A percentile compares a stretch with the other conserved stretches of the same genome.
phyloP scores from a whole-genome alignment of 2,329 filamentous ascomycete species.

The Talaromyces sp. region DNA sequence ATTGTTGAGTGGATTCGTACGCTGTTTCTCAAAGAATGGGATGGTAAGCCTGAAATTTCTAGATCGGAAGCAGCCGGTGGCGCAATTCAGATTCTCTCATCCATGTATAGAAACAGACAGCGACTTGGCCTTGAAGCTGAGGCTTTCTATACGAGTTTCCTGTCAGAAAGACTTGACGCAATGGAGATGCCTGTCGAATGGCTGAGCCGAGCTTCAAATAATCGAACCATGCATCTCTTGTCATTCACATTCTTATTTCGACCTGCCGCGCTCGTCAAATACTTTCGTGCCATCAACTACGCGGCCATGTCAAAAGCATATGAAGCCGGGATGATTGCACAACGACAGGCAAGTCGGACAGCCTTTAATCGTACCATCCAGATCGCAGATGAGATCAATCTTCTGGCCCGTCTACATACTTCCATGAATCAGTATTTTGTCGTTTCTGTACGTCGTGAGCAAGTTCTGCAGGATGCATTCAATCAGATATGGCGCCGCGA shows the following conservation, averaged over 20 bases:
- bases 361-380: slow-evolving; percentile 40
- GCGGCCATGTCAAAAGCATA: slow-evolving; percentile 77
- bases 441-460: slow-evolving; percentile 63
- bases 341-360: slow-evolving; percentile 46
- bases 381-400: slow-evolving; percentile 57
- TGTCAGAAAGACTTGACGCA: slow-evolving; percentile 71
- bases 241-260: slow-evolving; percentile 79
- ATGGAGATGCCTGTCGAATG: slow-evolving; percentile 72
- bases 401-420: slow-evolving; percentile 62
- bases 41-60: slow-evolving; percentile 67
- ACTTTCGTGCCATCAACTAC: slow-evolving; percentile 86
- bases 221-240: slow-evolving; percentile 68
- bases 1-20: slow-evolving; percentile 53
- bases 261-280: slow-evolving; percentile 68
- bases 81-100: slow-evolving; percentile 68
- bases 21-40: slow-evolving; percentile 75
- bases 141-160: slow-evolving; percentile 71
- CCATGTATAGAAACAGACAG: slow-evolving; percentile 69
- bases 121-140: slow-evolving; percentile 64
- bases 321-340: slow-evolving; percentile 59
- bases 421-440: slow-evolving; percentile 70
- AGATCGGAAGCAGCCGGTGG: slow-evolving; percentile 71
- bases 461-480: slow-evolving; percentile 70
- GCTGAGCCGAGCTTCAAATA: slow-evolving; percentile 60
- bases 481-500: slow-evolving; percentile 88